Evolutionary conservation across 805 yeast species (phyloP), one percentile per base, ranked within the genome.

Genomic region (Wickerhamomyces ciferrii): DNA sequence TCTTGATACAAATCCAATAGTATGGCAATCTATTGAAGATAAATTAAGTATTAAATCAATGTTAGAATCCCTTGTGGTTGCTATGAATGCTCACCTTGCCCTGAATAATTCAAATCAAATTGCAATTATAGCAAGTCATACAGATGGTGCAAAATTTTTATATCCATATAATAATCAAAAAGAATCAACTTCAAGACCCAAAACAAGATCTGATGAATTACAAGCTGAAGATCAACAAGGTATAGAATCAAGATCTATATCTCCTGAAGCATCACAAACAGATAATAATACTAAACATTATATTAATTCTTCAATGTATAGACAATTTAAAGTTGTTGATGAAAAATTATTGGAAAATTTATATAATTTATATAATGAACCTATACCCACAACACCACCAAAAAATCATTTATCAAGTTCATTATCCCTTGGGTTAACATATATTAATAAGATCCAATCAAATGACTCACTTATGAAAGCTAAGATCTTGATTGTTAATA

Each of bases 51-150:
- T 48, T 47, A 66, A 41, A 59, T 75, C n/a, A 59, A 79, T 39
- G 8, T 63, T 85, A 7, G 76, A 84, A 51, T 71, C 91, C 2
- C 59, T 91, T 9, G 65, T 89, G 29, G 89, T 94, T 21, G 82
- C 85, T 57, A 63, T 91, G 43, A 94, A 94, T 63, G 90, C 96
- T 2, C 99, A 94, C 63, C 62, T 94, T 41, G 83, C 98, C 0
- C 72, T 88, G 43, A 87, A 87, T 63, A 87, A 86, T 54, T 80
- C 90, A 34, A 94, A 94, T 62, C 79, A 79, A 58, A 95, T 92
- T 10, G 85, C 94, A 2, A 78, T 92, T 15, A 77, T 91, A 36
- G 85, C 88, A 1, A 83, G 88, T 19, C 85, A 88, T 53, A 77
- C 88, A 2, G 65, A 68, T 14, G 88, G 92, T 0, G 81, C 95